Conservation (phyloP, 2,329 filamentous ascomycete genomes). For the Pseudocercospora musae region DNA sequence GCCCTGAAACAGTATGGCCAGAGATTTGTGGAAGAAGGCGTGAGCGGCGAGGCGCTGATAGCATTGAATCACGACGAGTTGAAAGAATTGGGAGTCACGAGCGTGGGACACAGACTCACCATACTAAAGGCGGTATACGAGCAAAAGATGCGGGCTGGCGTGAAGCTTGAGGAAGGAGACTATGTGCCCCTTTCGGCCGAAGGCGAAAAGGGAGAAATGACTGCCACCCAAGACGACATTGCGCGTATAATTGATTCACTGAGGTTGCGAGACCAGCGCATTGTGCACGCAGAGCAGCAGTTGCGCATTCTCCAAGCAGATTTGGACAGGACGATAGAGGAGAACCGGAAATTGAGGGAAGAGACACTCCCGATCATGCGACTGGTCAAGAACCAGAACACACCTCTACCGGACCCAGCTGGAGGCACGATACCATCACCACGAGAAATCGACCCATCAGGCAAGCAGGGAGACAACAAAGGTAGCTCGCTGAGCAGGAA, state of each 20-base stretch:
- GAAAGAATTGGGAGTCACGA: slow-evolving; percentile 89
- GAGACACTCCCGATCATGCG: slow-evolving; percentile 88
- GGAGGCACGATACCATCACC: slow-evolving; percentile 34
- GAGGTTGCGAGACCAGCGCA: slow-evolving; percentile 83
- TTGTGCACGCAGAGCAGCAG: slow-evolving; percentile 78
- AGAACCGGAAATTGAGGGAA: slow-evolving; percentile 83
- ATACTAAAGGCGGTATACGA: slow-evolving; percentile 97
- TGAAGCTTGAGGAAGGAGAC: slow-evolving; percentile 86
- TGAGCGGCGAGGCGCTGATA: slow-evolving; percentile 86
- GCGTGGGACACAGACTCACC: slow-evolving; percentile 89
- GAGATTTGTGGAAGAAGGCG: slow-evolving; percentile 72
- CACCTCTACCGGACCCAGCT: slow-evolving; percentile 67
- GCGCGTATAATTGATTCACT: slow-evolving; percentile 87
- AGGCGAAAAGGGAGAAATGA: slow-evolving; percentile 77
- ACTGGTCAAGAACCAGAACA: slow-evolving; percentile 85
- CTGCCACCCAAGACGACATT: slow-evolving; percentile 89
- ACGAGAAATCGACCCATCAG: slow-evolving; percentile 29
- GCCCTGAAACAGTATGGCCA: slow-evolving; percentile 35
- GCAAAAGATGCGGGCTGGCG: slow-evolving; percentile 88
- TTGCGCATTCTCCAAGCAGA: slow-evolving; percentile 67
- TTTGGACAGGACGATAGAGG: slow-evolving; percentile 59
- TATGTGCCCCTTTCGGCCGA: slow-evolving; percentile 92
- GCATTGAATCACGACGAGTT: slow-evolving; percentile 88
- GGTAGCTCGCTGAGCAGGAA: slow-evolving; percentile 51
- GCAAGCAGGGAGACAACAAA: slow-evolving; percentile 30